Evolutionary conservation across 179 eudicot species (phyloP).

Genomic region (Carnegiea gigantea): DNA sequence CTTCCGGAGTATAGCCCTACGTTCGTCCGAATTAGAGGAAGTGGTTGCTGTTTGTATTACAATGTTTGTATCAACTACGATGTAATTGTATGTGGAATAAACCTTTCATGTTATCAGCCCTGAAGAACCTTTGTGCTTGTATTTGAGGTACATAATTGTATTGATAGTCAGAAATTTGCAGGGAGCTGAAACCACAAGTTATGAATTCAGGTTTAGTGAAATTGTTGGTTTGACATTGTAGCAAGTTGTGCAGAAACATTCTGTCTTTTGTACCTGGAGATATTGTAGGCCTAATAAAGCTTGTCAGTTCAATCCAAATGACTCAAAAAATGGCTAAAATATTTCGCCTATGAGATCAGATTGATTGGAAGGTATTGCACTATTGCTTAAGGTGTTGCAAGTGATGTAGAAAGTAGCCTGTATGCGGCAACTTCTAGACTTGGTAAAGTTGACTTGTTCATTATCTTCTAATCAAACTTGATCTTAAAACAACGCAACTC

Average conservation of each 20-base stretch:
- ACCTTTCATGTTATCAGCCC: not conserved
- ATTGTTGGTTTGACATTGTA: not conserved
- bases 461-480: no score
- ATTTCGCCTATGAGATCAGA: no score
- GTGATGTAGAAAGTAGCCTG: no score
- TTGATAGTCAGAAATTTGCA: not conserved
- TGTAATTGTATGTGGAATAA: not conserved
- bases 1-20: constrained; percentile 15
- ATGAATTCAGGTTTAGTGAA: not conserved
- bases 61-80: constrained; percentile 1
- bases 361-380: no score
- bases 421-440: no score
- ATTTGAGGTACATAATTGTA: not conserved
- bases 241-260: not conserved
- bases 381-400: no score
- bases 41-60: constrained; percentile 13
- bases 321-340: not conserved
- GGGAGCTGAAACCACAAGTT: not conserved
- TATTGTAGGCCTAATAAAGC: not conserved
- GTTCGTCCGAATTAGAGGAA: constrained; percentile 7
- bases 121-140: not conserved
- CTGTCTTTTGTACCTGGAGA: not conserved
- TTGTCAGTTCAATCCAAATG: not conserved
- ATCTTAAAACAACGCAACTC: no score
- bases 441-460: no score